A percentile compares a stretch with the other conserved stretches of the same genome.
These are phyloP conservation scores for Podospora tetraspora DNA, from an alignment of 495 filamentous ascomycete species.

Conservation along the genomic window DNA sequence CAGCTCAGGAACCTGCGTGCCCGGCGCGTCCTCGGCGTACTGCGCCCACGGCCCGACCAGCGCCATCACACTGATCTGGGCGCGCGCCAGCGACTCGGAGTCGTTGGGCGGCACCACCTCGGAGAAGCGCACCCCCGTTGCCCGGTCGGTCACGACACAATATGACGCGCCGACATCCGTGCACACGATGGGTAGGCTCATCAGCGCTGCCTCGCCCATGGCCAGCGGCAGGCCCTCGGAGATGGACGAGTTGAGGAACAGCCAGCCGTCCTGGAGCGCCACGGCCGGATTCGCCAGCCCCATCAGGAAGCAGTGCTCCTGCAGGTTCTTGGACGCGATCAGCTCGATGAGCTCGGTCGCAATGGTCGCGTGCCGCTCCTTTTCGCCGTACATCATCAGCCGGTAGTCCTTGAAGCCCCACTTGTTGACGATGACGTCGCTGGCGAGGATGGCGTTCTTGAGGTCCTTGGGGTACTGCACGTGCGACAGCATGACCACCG, in stretches of 20 bases:
- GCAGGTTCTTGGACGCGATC: slow-evolving; percentile 55
- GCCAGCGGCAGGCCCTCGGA: slow-evolving; percentile 61
- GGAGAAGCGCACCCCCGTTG: slow-evolving; percentile 52
- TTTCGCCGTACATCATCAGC: slow-evolving; percentile 58
- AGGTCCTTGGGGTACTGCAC: slow-evolving; percentile 63
- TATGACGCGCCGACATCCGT: slow-evolving; percentile 64
- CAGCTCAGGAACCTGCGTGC: slow-evolving; percentile 38
- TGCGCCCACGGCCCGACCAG: slow-evolving; percentile 54
- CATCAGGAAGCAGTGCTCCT: slow-evolving; percentile 45
- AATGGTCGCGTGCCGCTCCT: slow-evolving; percentile 55
- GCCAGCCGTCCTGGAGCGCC: slow-evolving; percentile 56
- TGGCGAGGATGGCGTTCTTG: slow-evolving; percentile 57
- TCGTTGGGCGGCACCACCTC: slow-evolving; percentile 61
- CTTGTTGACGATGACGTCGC: slow-evolving; percentile 62
- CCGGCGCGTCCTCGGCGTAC: slow-evolving; percentile 45
- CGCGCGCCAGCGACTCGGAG: slow-evolving; percentile 49
- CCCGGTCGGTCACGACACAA: slow-evolving; percentile 54
- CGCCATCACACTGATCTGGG: slow-evolving; percentile 56
- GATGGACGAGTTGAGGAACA: slow-evolving; percentile 62
- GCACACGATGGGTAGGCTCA: slow-evolving; percentile 57
- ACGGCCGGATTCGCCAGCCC: slow-evolving; percentile 43
- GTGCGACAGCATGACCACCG: slow-evolving; percentile 59
- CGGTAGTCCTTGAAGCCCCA: slow-evolving; percentile 62
- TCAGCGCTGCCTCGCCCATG: slow-evolving; percentile 57
- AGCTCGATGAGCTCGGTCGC: slow-evolving; percentile 59